These are phyloP conservation scores for Camelina hispida DNA, from an alignment of 345 rosid species.

Conservation along the genomic window DNA sequence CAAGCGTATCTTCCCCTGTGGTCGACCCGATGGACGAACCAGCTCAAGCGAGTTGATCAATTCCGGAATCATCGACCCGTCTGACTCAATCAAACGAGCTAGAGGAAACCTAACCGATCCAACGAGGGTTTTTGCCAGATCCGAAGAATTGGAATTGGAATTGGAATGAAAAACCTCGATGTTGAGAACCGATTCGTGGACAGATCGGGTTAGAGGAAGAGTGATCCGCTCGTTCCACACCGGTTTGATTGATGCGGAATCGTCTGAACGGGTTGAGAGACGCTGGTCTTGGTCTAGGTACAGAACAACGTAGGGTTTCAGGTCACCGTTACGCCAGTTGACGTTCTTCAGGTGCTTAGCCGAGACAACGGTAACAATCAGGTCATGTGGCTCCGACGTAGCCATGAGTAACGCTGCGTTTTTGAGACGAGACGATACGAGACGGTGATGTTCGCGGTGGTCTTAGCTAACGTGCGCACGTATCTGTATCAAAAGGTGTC, in stretches of 20 bases:
- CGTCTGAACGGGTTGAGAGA: constrained; percentile 58
- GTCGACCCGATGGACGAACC: constrained; percentile 68
- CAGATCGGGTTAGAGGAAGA: constrained; percentile 53
- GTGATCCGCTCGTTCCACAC: constrained; percentile 63
- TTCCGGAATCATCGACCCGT: constrained; percentile 39
- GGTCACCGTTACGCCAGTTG: constrained; percentile 68
- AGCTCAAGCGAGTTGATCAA: constrained; percentile 50
- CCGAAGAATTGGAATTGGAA: constrained; percentile 56
- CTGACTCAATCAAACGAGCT: constrained; percentile 54
- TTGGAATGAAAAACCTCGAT: constrained; percentile 51
- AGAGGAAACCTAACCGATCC: constrained; percentile 64
- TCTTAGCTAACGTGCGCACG: constrained; percentile 44
- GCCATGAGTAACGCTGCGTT: constrained; percentile 48
- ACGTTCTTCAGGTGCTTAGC: constrained; percentile 71
- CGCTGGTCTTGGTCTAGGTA: constrained; percentile 55
- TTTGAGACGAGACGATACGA: neutral
- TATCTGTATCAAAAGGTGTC: constrained; percentile 1
- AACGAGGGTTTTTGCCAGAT: constrained; percentile 58
- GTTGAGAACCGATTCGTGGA: constrained; percentile 55
- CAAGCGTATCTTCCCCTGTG: constrained; percentile 65
- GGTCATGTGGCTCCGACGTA: constrained; percentile 45
- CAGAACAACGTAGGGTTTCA: constrained; percentile 60
- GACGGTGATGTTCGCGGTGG: constrained; percentile 41
- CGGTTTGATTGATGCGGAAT: constrained; percentile 46
- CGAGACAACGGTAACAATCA: constrained; percentile 52